These are phyloP conservation scores for Syncephalis plumigaleata DNA, from an alignment of 371 early-diverging fungal species.

Conservation along the genomic window DNA sequence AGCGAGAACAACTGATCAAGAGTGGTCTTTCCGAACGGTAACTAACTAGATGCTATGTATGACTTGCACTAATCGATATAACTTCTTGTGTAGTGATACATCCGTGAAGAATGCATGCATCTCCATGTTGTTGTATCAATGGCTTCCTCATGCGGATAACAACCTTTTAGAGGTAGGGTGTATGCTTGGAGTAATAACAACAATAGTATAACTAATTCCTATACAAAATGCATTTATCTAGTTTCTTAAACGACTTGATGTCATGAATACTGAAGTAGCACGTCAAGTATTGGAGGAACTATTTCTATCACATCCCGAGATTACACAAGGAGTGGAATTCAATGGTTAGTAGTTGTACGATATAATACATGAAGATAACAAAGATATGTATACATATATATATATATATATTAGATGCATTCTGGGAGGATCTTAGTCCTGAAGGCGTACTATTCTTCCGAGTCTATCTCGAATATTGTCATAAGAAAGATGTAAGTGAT, in stretches of 20 bases:
- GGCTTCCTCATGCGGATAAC: constrained; percentile 58
- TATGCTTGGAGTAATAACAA: no score
- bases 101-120: constrained; percentile 53
- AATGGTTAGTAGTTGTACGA: constrained; percentile 17
- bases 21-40: constrained; percentile 59
- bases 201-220: neutral
- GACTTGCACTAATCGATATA: neutral
- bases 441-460: constrained; percentile 64
- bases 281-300: constrained; percentile 46
- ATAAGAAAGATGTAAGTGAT: constrained; percentile 22
- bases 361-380: no score
- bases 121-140: constrained; percentile 49
- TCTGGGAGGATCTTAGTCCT: constrained; percentile 58
- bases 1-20: constrained; percentile 46
- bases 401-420: constrained; percentile 22
- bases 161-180: constrained; percentile 41
- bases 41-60: no score
- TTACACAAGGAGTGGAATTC: constrained; percentile 33
- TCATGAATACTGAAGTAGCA: constrained; percentile 44
- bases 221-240: constrained; percentile 1
- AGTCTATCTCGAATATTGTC: constrained; percentile 29
- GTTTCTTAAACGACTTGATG: constrained; percentile 64
- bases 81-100: constrained; percentile 26
- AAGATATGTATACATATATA: neutral
- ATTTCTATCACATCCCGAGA: constrained; percentile 43